Evolutionary conservation across 2,329 filamentous ascomycete genomes (phyloP), one percentile per base, ranked within the genome.

Genomic region (Nectriaceae sp.): DNA sequence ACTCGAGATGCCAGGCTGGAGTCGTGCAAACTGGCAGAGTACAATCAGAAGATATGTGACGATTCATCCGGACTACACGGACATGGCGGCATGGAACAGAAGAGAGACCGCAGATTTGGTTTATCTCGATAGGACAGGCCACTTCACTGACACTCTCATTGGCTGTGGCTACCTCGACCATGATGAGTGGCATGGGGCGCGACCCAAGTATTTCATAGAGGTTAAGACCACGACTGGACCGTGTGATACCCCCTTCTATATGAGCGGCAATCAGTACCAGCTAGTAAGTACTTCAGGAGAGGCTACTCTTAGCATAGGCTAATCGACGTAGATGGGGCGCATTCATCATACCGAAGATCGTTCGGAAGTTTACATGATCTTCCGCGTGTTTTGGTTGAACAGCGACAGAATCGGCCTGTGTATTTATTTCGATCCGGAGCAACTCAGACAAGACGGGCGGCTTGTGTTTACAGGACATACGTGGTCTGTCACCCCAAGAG

Each of bases 151-250:
- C 11, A 41, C 20, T 0, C 38, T 61, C 11, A 49, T 56, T 15
- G 51, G 39, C 4, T 41, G 45, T 16, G 49, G 49, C 2, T 42
- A 55, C 5, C 48, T 61, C 2, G 13, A 46, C 39, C 24, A 20
- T 22, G 47, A 47, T 4, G 50, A 47, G n/a, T 60, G 59, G 56
- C n/a, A 50, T 36, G 24, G 15, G 4, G 49, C 41, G 15, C 42
- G 35, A 5, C 74, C 68, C 2, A 61, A 63, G 16, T 80, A 77
- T 53, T 75, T 67, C 24, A 68, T 80, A 4, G 77, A 80, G 49
- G 77, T 80, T 20, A 80, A 80, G 56, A 70, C 74, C 2, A 78
- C 77, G 0, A 73, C 69, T 1, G 59, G 60, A 2, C 41, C 52
- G 0, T 71, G 65, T 31, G 54, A 63, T 11, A 70, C 65, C 3